These are phyloP conservation scores for Alternaria triticina DNA, from an alignment of 2,329 filamentous ascomycete species.

Conservation along the genomic window DNA sequence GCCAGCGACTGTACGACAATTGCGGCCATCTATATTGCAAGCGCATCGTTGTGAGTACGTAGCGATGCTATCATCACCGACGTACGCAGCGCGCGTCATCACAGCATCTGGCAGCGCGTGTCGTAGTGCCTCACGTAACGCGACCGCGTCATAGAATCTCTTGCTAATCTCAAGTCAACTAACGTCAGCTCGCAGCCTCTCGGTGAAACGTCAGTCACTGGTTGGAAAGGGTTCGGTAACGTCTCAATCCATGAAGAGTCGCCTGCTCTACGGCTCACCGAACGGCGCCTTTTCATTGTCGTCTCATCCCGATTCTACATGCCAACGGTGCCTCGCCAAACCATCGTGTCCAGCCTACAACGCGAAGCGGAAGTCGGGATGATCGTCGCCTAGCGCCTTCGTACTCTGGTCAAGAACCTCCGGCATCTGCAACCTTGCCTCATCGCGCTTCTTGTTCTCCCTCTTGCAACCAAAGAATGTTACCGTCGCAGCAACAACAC, in stretches of 20 bases:
- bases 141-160: not conserved
- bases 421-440: conserved; percentile 51
- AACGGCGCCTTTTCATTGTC: not conserved
- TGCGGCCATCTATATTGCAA: not conserved
- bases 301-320: not conserved
- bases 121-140: not conserved
- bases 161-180: not conserved
- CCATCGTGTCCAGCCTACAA: conserved; percentile 8
- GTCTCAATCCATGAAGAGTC: not conserved
- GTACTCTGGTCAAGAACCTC: conserved; percentile 16
- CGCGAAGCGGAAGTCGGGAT: conserved; percentile 60
- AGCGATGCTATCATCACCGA: not conserved
- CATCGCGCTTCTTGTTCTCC: conserved; percentile 57
- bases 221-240: not conserved
- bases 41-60: not conserved
- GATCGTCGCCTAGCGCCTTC: conserved; percentile 56
- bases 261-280: not conserved
- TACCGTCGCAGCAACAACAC: conserved; percentile 42
- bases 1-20: not conserved
- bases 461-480: conserved; percentile 55
- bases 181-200: not conserved
- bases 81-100: not conserved
- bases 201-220: not conserved
- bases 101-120: too few species aligned
- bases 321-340: not conserved